Base-by-base conservation (phyloP, 106 monocot species). In the Posidonia australis region DNA sequence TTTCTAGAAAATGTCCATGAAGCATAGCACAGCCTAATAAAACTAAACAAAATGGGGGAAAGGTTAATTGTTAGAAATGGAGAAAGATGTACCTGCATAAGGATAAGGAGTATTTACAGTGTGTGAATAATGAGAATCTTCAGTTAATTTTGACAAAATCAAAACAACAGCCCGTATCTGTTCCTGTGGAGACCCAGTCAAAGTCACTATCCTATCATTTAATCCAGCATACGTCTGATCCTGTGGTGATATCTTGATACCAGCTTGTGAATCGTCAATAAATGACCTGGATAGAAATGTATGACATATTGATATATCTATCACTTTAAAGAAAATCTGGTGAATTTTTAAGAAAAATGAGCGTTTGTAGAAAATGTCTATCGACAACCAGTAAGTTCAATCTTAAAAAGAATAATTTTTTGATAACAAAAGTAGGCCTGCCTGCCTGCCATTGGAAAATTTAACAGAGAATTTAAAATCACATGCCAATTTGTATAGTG, bases 191-290 rank as follows among this genome's bases (percentile, higher is more conserved):
- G 91, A 65, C 48, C 98, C 98, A 58, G 85, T 85, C 32, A 99
- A 58, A 21, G 98, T 91, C 54, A 99, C 91, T 30, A 99, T 72
- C 61, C 98, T 81, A 64, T 99, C 98, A 79, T 81, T 87, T 58
- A 91, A 46, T 14, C 91, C 87, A 62, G 67, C 67, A 77, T 63
- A 84, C 58, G 70, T 75, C 74, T 85, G 66, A 78, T 99, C 91
- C 60, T 99, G 98, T 65, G 98, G 98, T 42, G 98, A 99, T 70
- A 99, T 99, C 81, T 99, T 99, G 55, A 99, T 99, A 56, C 83
- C 83, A 79, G 98, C 98, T 43, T 80, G 80, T 9, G 98, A 99
- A 0, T 99, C 91, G 69, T 99, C 98, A 70, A 91, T 88, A 60
- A 99, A 85, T 51, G 87, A 79, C 73, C 96, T 98, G 84, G 45